phyloP scores from a whole-genome alignment of 2,329 filamentous ascomycete species.

The Alternaria viburni region DNA sequence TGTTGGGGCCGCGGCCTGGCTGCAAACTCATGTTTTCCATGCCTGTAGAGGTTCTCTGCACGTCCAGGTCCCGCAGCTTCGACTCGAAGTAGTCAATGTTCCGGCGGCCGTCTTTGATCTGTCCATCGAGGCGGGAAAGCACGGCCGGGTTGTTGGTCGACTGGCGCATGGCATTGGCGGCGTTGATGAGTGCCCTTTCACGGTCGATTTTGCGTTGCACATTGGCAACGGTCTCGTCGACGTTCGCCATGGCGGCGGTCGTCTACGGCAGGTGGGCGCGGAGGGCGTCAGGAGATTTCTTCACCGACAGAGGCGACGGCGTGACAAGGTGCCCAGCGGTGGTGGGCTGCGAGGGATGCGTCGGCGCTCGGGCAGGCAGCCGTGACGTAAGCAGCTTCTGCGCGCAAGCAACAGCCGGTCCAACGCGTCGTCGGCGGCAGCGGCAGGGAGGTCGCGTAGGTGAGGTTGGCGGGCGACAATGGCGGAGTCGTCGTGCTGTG shows the following conservation, averaged over 20 bases:
- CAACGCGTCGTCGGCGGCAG: slow-evolving; percentile 13
- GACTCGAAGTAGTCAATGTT: slow-evolving; percentile 97
- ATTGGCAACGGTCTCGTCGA: slow-evolving; percentile 72
- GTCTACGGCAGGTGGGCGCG: slow-evolving; percentile 22
- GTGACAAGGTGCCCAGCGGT: slow-evolving; percentile 34
- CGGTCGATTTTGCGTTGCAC: slow-evolving; percentile 98
- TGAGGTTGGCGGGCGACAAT: slow-evolving; percentile 20
- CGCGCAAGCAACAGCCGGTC: slow-evolving; percentile 10
- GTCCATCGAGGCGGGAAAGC: slow-evolving; percentile 86
- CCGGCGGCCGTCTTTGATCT: slow-evolving; percentile 90
- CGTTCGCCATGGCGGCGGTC: slow-evolving; percentile 58
- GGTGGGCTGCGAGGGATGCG: slow-evolving; percentile 26
- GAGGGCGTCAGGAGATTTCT: slow-evolving; percentile 31
- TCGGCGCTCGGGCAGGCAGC: slow-evolving; percentile 36
- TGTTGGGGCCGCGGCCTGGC: slow-evolving; percentile 51
- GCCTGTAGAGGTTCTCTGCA: slow-evolving; percentile 74
- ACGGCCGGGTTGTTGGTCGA: slow-evolving; percentile 94
- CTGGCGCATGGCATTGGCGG: slow-evolving; percentile 92
- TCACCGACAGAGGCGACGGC: slow-evolving; percentile 32
- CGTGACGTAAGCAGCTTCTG: slow-evolving; percentile 13
- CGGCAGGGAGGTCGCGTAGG: slow-evolving; percentile 9
- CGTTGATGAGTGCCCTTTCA: slow-evolving; percentile 93
- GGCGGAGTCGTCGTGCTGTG: slow-evolving; percentile 21
- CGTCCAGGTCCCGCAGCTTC: slow-evolving; percentile 84
- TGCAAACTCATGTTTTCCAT: slow-evolving; percentile 71